These are phyloP conservation scores for Erysimum cheiri DNA, from an alignment of 441 rosid species.

Conservation along the genomic window DNA sequence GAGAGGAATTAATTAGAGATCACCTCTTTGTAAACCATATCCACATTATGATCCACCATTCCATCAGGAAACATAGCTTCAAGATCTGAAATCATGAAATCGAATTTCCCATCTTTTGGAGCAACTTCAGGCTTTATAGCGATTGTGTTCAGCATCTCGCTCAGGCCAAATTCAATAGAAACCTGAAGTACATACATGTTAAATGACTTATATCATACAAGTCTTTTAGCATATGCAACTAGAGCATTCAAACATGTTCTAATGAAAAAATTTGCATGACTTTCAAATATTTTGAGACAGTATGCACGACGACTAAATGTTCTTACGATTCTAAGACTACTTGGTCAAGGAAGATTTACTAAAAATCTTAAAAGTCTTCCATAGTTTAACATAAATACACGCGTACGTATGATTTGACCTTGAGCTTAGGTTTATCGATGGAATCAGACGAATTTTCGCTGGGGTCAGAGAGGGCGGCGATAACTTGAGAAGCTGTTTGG, in stretches of 20 bases:
- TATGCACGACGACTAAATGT: too few species aligned
- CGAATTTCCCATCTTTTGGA: slow-evolving; percentile 70
- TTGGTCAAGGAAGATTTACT: too few species aligned
- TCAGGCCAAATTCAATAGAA: slow-evolving; percentile 76
- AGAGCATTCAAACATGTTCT: too few species aligned
- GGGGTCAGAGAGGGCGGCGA: slow-evolving; percentile 59
- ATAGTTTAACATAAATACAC: too few species aligned
- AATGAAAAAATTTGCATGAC: too few species aligned
- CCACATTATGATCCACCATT: slow-evolving; percentile 59
- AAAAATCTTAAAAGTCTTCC: too few species aligned
- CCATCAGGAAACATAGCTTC: slow-evolving; percentile 71
- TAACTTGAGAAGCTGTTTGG: slow-evolving; percentile 73
- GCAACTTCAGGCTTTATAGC: slow-evolving; percentile 57
- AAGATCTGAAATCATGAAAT: slow-evolving; percentile 62
- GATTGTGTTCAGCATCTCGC: slow-evolving; percentile 68
- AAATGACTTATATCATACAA: background rate
- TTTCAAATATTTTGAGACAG: too few species aligned
- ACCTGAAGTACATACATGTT: slow-evolving; percentile 51
- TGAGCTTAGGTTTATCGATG: slow-evolving; percentile 59
- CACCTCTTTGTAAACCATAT: slow-evolving; percentile 68
- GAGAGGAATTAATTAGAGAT: too few species aligned
- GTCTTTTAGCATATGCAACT: too few species aligned
- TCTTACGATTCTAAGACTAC: too few species aligned
- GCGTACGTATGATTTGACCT: too few species aligned
- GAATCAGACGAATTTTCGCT: slow-evolving; percentile 33